Evolutionary conservation across 192 early-diverging fungal genomes (phyloP).

Genomic region (Linnemannia hyalina): DNA sequence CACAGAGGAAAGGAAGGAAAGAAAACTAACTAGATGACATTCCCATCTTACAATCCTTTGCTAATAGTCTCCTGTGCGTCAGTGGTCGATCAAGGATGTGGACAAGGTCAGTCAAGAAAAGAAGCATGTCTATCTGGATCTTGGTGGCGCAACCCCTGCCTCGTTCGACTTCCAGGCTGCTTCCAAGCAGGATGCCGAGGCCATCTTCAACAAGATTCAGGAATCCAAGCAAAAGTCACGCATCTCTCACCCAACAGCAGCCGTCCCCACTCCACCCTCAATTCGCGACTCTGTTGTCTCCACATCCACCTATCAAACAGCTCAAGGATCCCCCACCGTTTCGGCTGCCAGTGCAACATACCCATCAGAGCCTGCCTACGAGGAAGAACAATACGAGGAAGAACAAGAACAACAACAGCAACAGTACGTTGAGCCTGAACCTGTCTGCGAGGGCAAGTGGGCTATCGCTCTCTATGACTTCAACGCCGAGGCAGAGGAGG

Average conservation of each 20-base stretch:
- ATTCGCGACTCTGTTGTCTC: constrained; percentile 43
- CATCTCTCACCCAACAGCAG: constrained; percentile 55
- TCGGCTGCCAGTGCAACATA: constrained; percentile 22
- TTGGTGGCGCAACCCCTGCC: constrained; percentile 66
- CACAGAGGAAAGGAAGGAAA: not conserved
- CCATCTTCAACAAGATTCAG: constrained; percentile 71
- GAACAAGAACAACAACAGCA: constrained; percentile 38
- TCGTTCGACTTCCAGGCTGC: constrained; percentile 74
- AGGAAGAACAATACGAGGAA: constrained; percentile 46
- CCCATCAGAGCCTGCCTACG: constrained; percentile 32
- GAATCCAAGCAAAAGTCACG: constrained; percentile 66
- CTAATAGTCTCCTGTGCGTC: constrained; percentile 63
- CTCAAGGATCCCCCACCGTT: constrained; percentile 42
- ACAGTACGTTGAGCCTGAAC: constrained; percentile 40
- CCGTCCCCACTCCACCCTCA: constrained; percentile 37
- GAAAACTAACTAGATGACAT: not conserved
- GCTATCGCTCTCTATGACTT: constrained; percentile 83
- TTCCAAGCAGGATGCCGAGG: constrained; percentile 76
- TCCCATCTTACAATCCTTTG: not conserved
- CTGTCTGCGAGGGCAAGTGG: constrained; percentile 44
- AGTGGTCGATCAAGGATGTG: constrained; percentile 72
- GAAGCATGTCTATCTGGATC: constrained; percentile 72
- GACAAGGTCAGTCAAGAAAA: constrained; percentile 73
- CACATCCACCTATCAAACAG: constrained; percentile 49
- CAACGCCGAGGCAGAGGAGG: constrained; percentile 84